A percentile compares a stretch with the other conserved stretches of the same genome.
Conservation (phyloP, 352 stramenopile species). For the Blastocystis sp. region DNA sequence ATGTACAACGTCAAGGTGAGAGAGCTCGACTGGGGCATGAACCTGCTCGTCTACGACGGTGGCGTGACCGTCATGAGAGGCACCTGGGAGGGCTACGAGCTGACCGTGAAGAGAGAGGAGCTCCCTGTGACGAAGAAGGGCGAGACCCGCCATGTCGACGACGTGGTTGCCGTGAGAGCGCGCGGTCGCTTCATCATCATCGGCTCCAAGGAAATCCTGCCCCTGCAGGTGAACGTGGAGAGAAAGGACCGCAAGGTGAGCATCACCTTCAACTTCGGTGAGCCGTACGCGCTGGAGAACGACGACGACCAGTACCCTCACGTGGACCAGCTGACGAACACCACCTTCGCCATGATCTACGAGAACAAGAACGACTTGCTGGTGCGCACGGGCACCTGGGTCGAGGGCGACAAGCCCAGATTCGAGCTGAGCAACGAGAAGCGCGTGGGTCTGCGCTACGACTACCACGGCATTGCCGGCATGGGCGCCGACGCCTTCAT, state of each 20-base stretch:
- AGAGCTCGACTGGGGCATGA: slow-evolving; percentile 12
- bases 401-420: neutral
- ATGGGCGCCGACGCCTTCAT: slow-evolving; percentile 51
- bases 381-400: neutral
- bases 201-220: slow-evolving; percentile 9
- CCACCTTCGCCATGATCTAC: slow-evolving; percentile 36
- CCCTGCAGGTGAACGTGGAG: slow-evolving; percentile 2
- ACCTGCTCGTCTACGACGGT: slow-evolving; percentile 25
- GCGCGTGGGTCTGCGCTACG: neutral
- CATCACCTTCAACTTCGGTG: neutral
- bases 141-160: neutral
- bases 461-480: slow-evolving; percentile 39
- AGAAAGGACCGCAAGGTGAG: neutral
- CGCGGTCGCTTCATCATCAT: slow-evolving; percentile 10
- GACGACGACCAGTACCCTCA: slow-evolving; percentile 29
- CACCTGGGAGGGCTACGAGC: neutral
- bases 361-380: neutral
- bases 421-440: neutral
- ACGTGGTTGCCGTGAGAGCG: slow-evolving; percentile 1
- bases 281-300: neutral
- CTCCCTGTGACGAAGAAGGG: neutral
- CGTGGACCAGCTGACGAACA: slow-evolving; percentile 19
- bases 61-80: neutral
- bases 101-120: neutral
- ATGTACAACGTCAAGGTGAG: slow-evolving; percentile 56